A percentile compares a stretch with the other conserved stretches of the same genome.
phyloP scores from a whole-genome alignment of 148 eudicot genomes.

The Nepenthes gracilis region DNA sequence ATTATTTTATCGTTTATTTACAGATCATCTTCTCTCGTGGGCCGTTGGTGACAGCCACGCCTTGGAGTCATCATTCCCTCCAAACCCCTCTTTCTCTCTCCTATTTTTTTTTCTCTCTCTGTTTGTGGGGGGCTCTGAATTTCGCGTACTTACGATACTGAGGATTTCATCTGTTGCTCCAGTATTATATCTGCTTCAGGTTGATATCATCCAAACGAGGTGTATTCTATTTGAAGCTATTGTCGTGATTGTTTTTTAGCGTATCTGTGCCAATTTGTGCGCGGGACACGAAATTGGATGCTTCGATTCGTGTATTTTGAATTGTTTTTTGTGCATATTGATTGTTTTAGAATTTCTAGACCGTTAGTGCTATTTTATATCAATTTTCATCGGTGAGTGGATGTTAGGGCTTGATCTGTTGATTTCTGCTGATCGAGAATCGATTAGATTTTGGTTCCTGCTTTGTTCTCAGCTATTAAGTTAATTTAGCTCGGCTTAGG shows the following conservation, averaged over 20 bases:
- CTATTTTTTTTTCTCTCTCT: constrained; percentile 12
- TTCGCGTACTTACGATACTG: background rate
- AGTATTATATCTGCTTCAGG: too few species aligned
- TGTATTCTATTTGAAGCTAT: too few species aligned
- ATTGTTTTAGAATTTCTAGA: background rate
- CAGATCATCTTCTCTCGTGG: constrained; percentile 9
- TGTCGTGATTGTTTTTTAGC: too few species aligned
- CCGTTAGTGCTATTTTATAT: background rate
- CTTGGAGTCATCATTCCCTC: constrained; percentile 61
- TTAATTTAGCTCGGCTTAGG: constrained; percentile 14
- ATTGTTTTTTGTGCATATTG: background rate
- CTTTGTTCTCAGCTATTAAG: constrained; percentile 1
- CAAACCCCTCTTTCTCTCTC: constrained; percentile 18
- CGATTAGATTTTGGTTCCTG: constrained; percentile 9
- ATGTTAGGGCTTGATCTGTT: constrained; percentile 11
- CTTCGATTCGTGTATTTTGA: too few species aligned
- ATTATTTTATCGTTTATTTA: constrained; percentile 6
- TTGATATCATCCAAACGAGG: too few species aligned
- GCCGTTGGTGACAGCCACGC: constrained; percentile 60
- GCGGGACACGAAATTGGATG: too few species aligned
- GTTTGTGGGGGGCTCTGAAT: constrained; percentile 1
- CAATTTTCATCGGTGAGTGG: constrained; percentile 1
- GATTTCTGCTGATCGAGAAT: background rate
- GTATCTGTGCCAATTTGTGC: too few species aligned
- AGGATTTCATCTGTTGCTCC: too few species aligned